These are phyloP conservation scores for Globisporangium orthogonon DNA, from an alignment of 352 stramenopile genomes.

Conservation along the genomic window DNA sequence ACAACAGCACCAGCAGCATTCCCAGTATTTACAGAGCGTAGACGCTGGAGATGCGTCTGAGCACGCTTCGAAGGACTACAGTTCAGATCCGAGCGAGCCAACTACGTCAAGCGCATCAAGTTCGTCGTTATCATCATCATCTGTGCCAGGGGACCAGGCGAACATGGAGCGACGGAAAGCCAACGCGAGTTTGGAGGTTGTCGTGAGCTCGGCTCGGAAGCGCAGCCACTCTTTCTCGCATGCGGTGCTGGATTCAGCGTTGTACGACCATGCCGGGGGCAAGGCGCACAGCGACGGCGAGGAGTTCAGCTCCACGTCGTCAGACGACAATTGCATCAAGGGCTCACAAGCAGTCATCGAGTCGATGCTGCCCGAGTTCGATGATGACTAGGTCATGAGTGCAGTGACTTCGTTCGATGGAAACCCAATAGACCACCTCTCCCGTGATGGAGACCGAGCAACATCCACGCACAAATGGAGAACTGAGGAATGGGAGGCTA, in stretches of 20 bases:
- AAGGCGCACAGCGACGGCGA: slow-evolving; percentile 38
- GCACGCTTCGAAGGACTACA: not conserved
- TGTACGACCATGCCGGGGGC: slow-evolving; percentile 16
- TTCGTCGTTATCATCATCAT: not conserved
- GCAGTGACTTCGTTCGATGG: not conserved
- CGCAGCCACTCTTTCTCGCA: slow-evolving; percentile 46
- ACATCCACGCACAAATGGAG: no score
- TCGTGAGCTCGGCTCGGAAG: not conserved
- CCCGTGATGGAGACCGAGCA: no score
- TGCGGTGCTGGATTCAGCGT: slow-evolving; percentile 8
- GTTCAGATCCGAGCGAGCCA: not conserved
- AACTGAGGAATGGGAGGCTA: no score
- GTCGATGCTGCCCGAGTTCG: slow-evolving; percentile 13
- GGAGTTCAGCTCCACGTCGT: slow-evolving; percentile 33
- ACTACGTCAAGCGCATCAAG: not conserved
- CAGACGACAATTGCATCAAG: slow-evolving; percentile 18
- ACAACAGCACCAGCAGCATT: no score
- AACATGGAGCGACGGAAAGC: not conserved
- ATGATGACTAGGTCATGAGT: slow-evolving; percentile 6
- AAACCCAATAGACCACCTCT: not conserved
- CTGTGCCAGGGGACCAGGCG: not conserved
- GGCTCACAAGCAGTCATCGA: slow-evolving; percentile 12
- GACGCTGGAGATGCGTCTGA: not conserved
- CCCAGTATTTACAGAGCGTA: not conserved
- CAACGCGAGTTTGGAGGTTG: slow-evolving; percentile 2